Evolutionary conservation across 441 rosid genomes (phyloP).

Genomic region (Gossypium trilobum): DNA sequence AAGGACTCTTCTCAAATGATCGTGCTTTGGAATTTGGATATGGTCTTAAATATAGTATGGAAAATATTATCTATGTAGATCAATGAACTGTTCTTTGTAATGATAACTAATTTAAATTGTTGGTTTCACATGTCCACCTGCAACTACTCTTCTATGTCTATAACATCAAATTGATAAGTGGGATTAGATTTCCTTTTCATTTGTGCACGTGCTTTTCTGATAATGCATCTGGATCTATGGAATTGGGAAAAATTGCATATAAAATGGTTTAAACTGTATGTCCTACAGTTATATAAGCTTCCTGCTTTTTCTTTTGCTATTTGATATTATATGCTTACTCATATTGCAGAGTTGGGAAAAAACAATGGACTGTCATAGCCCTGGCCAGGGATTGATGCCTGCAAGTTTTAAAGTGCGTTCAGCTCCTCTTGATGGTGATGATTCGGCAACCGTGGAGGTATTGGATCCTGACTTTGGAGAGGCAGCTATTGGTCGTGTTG

Average conservation of each 20-base stretch:
- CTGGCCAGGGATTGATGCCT: constrained; percentile 95
- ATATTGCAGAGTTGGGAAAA: constrained; percentile 82
- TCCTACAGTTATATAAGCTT: not conserved
- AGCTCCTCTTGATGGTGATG: constrained; percentile 62
- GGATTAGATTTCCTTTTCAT: not conserved
- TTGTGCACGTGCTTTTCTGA: not conserved
- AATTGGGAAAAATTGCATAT: not conserved
- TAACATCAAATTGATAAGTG: not conserved
- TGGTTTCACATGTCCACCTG: not conserved
- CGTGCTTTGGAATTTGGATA: not conserved
- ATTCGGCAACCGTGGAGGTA: constrained; percentile 63
- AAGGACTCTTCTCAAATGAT: not conserved
- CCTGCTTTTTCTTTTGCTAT: not conserved
- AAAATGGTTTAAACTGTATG: not conserved
- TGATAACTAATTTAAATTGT: not conserved
- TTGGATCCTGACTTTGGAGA: constrained; percentile 86
- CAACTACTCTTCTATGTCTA: not conserved
- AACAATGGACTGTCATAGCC: constrained; percentile 94
- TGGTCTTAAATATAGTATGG: not conserved
- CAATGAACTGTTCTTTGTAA: not conserved
- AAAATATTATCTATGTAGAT: not conserved
- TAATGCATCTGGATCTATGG: not conserved
- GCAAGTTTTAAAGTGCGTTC: constrained; percentile 89
- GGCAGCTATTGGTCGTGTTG: constrained; percentile 93
- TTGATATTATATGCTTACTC: not conserved